Base-by-base conservation (phyloP, 2,329 filamentous ascomycete species). In the Alternaria atra region DNA sequence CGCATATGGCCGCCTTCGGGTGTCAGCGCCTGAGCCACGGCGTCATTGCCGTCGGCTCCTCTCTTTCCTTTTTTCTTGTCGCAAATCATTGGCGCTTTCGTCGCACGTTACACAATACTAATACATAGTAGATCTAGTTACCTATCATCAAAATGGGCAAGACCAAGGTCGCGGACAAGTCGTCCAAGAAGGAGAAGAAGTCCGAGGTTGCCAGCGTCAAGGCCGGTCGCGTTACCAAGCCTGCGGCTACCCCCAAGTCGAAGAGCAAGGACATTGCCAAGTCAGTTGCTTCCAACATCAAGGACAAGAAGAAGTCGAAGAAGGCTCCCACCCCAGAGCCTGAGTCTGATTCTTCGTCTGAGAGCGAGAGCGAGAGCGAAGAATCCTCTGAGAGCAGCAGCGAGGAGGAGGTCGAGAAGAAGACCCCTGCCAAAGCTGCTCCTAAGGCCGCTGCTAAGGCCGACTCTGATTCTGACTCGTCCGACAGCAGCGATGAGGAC, bases 231-330 rank as follows among this genome's bases (percentile, higher is more conserved):
- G 84, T 91, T 73, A 86, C 85, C 82, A 93, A 93, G 84, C 77
- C 88, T 54, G 83, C 86, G 63, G 84, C 90, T 78, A 86, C 85
- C 67, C 80, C 88, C 75, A 90, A 88, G 81, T 81, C 84, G 63
- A 90, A 90, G 83, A 85, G 87, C 72, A 91, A 91, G 84, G 84
- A 88, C 66, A 76, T 87, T 58, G 88, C 88, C 71, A 91, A 91
- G 85, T 70, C 77, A 55, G 73, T 70, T 53, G 73, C 70, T 55
- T 65, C 68, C 52, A 67, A 72, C 60, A 72, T 81, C 54, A 76
- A 75, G 70, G 84, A 84, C 77, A 82, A 82, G 77, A 84, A 84
- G 81, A 85, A 85, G 79, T 74, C 75, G 60, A 81, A 83, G 78
- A 81, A 82, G 77, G 80, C 76, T 68, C 80, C 81, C 43, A 82